Base-by-base conservation (phyloP, 2,329 filamentous ascomycete genomes). In the Metarhizium album region DNA sequence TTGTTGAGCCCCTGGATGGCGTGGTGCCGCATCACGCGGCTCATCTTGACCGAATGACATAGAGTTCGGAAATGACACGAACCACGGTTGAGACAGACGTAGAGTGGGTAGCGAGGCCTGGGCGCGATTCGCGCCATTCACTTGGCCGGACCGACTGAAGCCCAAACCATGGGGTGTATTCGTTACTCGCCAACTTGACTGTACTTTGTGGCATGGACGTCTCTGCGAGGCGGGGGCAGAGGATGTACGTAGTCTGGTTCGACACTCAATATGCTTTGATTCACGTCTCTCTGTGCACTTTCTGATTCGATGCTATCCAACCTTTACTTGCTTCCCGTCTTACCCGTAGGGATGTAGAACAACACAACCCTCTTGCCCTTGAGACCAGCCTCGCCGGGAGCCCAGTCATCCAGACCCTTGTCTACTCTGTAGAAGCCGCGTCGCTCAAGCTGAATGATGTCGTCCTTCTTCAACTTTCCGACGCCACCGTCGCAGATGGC, bases 391-490 rank as follows among this genome's bases (percentile, higher is more conserved):
- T 74, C 72, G 38, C 73, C 75, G 38, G 74, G 70, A 51, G 72
- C 69, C 66, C 73, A 74, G 60, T 76, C 68, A 38, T 60, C 63
- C 27, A 79, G 67, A 9, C 73, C 74, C 70, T 80, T 80, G 70
- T 97, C 91, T 24, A 95, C 83, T 48, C 91, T 78, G 74, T 87
- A 97, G 71, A 88, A 97, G 1, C 90, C 91, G 69, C 91, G 89
- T 54, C 91, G 79, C 75, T 97, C 91, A 45, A 97, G 86, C 73
- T 97, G 93, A 59, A 97, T 89, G 55, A 97, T 91, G 60, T 95
- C 90, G 62, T 89, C 87, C 65, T 82, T 83, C 76, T 89, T 90
- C 45, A 96, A 74, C 55, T 81, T 75, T 0, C 78, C 76, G 1
- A 95, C 84, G 60, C 90, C 94, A 62, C 81, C 83, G 62, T 96